Conservation (phyloP, 202 grass and related monocot species). For the Eragrostis tef region DNA sequence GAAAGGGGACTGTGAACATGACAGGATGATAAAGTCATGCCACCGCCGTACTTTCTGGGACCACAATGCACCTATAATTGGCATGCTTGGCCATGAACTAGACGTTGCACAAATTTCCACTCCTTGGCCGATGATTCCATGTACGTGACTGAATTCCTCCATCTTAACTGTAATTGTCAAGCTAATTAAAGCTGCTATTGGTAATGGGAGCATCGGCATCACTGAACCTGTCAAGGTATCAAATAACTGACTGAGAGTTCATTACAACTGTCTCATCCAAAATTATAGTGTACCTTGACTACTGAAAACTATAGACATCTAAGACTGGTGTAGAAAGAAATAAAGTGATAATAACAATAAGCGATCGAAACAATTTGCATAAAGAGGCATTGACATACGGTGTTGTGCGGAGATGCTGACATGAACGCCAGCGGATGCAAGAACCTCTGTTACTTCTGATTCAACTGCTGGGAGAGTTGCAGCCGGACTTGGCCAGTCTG, state of each 20-base stretch:
- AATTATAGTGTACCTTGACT: neutral
- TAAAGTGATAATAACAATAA: slow-evolving; percentile 10
- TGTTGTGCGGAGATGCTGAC: slow-evolving; percentile 60
- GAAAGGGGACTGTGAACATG: slow-evolving; percentile 62
- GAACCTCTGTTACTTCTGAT: slow-evolving; percentile 72
- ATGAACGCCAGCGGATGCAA: slow-evolving; percentile 75
- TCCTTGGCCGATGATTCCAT: slow-evolving; percentile 57
- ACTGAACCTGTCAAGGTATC: slow-evolving; percentile 50
- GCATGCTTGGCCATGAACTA: slow-evolving; percentile 77
- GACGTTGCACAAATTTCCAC: slow-evolving; percentile 70
- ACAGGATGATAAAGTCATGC: slow-evolving; percentile 72
- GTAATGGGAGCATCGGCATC: slow-evolving; percentile 79
- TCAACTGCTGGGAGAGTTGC: slow-evolving; percentile 64
- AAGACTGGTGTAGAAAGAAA: neutral
- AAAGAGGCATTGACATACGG: slow-evolving; percentile 33
- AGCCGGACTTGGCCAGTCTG: slow-evolving; percentile 84
- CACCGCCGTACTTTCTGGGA: slow-evolving; percentile 71
- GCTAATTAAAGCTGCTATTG: slow-evolving; percentile 76
- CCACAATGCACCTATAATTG: slow-evolving; percentile 78
- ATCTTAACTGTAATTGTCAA: slow-evolving; percentile 85
- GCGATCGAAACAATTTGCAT: slow-evolving; percentile 1
- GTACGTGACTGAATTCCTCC: slow-evolving; percentile 53
- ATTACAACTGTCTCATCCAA: neutral
- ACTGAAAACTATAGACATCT: neutral
- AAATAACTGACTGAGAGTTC: slow-evolving; percentile 1